phyloP scores from a whole-genome alignment of 352 stramenopile species.

The Phytopythium mirpurense region DNA sequence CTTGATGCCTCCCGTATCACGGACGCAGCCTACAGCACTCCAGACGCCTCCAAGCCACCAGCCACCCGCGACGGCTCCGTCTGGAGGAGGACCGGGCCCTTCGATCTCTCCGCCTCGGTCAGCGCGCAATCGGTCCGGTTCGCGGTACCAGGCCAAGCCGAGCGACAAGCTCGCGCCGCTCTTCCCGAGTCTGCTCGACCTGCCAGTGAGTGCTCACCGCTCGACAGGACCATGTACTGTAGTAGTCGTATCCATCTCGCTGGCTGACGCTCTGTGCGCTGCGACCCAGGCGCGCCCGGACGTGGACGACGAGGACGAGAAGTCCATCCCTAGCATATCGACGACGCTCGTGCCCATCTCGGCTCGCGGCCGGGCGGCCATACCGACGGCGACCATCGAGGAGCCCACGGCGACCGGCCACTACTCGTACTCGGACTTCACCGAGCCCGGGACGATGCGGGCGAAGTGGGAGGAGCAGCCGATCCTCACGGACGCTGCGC shows the following conservation, averaged over 20 bases:
- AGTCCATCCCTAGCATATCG: slow-evolving; percentile 4
- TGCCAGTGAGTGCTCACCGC: not conserved
- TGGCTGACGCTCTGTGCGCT: not conserved
- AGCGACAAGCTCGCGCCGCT: slow-evolving; percentile 4
- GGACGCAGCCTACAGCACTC: not conserved
- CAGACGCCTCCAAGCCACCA: not conserved
- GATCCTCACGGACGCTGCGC: slow-evolving; percentile 40
- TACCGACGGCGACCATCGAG: not conserved
- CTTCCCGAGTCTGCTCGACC: slow-evolving; percentile 4
- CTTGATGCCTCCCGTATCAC: not conserved
- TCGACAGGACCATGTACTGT: not conserved
- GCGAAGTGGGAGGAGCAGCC: slow-evolving; percentile 43
- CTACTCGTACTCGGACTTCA: slow-evolving; percentile 21
- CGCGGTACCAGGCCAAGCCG: not conserved
- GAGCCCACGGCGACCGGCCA: slow-evolving; percentile 1
- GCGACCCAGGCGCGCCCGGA: not conserved
- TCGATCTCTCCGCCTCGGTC: not conserved
- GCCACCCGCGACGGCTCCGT: slow-evolving; percentile 3
- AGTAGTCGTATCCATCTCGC: too few relatives aligned
- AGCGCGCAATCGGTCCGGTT: not conserved
- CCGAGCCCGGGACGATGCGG: slow-evolving; percentile 5
- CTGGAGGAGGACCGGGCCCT: not conserved
- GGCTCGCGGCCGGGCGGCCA: not conserved
- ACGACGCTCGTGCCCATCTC: slow-evolving; percentile 1
- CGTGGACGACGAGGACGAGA: slow-evolving; percentile 6